Conservation (phyloP, 164 flowering plant genomes). For the Liriodendron chinense region DNA sequence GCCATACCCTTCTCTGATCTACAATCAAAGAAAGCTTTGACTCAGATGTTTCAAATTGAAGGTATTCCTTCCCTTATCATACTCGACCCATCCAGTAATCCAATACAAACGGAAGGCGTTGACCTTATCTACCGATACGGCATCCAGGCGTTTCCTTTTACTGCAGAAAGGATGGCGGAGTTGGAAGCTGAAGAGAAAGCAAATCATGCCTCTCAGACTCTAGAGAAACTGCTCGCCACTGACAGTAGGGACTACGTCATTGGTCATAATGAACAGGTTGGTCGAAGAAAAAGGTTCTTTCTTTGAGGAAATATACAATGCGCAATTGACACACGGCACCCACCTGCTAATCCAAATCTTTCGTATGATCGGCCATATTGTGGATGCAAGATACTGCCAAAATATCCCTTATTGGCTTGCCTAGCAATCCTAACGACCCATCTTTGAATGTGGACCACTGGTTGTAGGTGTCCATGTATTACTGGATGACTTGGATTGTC, state of each 20-base stretch:
- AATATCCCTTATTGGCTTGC: no score
- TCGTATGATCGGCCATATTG: background rate
- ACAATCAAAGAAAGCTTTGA: constrained; percentile 24
- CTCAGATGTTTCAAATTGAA: constrained; percentile 23
- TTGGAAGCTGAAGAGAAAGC: constrained; percentile 26
- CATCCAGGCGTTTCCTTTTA: constrained; percentile 24
- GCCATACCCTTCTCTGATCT: constrained; percentile 33
- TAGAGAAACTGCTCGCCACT: constrained; percentile 22
- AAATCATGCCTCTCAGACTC: constrained; percentile 24
- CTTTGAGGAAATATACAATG: background rate
- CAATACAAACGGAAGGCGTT: constrained; percentile 27
- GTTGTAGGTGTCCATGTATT: no score
- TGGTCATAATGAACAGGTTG: constrained; percentile 19
- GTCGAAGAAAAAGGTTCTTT: background rate
- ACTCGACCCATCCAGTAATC: constrained; percentile 8
- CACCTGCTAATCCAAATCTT: background rate
- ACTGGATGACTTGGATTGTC: no score
- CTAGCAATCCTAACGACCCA: no score
- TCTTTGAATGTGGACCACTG: no score
- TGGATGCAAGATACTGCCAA: background rate
- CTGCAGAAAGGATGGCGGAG: constrained; percentile 14
- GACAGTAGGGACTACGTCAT: constrained; percentile 22
- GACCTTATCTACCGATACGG: constrained; percentile 28
- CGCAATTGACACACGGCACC: background rate
- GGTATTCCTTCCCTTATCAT: constrained; percentile 28